Conservation (phyloP, 495 filamentous ascomycete genomes). For the Letharia columbiana region DNA sequence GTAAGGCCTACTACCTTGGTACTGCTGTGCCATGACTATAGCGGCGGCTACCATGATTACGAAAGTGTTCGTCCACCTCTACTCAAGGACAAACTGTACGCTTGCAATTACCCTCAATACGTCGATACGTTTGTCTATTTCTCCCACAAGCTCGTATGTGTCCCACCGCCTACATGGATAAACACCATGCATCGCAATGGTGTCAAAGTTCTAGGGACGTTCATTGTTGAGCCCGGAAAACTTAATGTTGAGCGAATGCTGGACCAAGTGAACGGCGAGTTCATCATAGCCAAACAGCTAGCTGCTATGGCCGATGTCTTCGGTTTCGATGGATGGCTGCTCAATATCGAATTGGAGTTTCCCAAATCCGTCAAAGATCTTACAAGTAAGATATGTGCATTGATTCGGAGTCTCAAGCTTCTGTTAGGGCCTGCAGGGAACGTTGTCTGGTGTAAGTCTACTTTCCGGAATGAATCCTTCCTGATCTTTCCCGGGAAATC, state of each 20-base stretch:
- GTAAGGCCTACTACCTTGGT: conserved; percentile 22
- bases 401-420: conserved; percentile 28
- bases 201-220: conserved; percentile 36
- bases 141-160: conserved; percentile 36
- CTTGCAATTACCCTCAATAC: conserved; percentile 35
- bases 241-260: conserved; percentile 30
- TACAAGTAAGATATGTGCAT: conserved; percentile 25
- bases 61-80: conserved; percentile 28
- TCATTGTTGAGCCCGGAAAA: conserved; percentile 33
- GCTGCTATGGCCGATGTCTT: conserved; percentile 32
- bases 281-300: conserved; percentile 32
- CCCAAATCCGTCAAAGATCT: conserved; percentile 24
- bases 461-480: background rate
- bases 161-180: conserved; percentile 39
- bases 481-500: background rate
- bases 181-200: conserved; percentile 40
- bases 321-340: conserved; percentile 41
- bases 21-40: conserved; percentile 37
- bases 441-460: conserved; percentile 32
- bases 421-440: conserved; percentile 25
- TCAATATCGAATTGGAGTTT: conserved; percentile 39
- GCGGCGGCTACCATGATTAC: conserved; percentile 37
- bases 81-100: conserved; percentile 27
- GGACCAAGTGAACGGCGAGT: conserved; percentile 25
- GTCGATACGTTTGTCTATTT: conserved; percentile 39